Evolutionary conservation across 2,329 filamentous ascomycete genomes (phyloP).

Genomic region (Diaporthe sp.): DNA sequence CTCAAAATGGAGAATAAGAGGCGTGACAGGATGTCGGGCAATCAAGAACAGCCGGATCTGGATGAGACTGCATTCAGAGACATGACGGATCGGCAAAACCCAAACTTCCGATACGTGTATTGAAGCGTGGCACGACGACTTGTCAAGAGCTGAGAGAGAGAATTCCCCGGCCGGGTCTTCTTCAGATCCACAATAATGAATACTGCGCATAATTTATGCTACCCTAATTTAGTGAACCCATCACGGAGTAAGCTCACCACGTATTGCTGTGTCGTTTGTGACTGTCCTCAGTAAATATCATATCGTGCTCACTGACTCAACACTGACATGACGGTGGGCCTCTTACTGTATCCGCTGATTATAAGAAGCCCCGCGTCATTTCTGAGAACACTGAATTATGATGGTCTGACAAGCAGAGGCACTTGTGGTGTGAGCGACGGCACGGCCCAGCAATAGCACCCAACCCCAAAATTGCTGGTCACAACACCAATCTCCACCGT

Average conservation of each 20-base stretch:
- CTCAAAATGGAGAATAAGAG: slow-evolving; percentile 62
- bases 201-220: not conserved
- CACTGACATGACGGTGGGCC: too few species aligned
- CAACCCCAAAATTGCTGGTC: too few species aligned
- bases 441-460: too few species aligned
- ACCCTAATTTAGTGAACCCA: not conserved
- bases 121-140: slow-evolving; percentile 34
- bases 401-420: too few species aligned
- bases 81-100: slow-evolving; percentile 55
- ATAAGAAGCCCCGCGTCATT: too few species aligned
- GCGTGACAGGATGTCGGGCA: slow-evolving; percentile 51
- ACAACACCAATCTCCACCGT: too few species aligned
- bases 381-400: too few species aligned
- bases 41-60: slow-evolving; percentile 36
- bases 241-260: not conserved
- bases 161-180: not conserved
- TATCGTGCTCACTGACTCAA: too few species aligned
- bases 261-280: not conserved
- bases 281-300: too few species aligned
- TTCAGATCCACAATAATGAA: not conserved
- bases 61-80: slow-evolving; percentile 54
- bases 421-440: too few species aligned
- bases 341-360: too few species aligned
- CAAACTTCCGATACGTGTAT: slow-evolving; percentile 53
- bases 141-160: not conserved